A percentile compares a stretch with the other conserved stretches of the same genome.
These are phyloP conservation scores for Komagataella mondaviorum DNA, from an alignment of 805 yeast genomes.

Conservation along the genomic window DNA sequence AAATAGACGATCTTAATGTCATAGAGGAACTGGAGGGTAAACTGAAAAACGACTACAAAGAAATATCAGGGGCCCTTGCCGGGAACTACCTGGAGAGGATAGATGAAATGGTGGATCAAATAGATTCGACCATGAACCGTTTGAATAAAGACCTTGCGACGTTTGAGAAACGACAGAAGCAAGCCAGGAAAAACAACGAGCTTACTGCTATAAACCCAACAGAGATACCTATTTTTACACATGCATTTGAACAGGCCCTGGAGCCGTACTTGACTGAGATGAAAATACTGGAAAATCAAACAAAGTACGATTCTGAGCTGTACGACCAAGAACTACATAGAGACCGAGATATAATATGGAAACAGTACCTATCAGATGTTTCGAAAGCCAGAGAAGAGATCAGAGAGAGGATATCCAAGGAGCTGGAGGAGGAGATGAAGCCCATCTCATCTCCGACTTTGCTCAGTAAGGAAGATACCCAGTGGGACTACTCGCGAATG, in stretches of 20 bases:
- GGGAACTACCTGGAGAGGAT: background rate
- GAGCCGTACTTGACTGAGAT: background rate
- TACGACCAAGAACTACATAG: constrained; percentile 7
- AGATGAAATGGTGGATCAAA: background rate
- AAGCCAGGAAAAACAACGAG: background rate
- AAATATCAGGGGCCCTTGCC: background rate
- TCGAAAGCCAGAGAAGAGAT: constrained; percentile 5
- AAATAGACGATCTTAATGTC: constrained; percentile 6
- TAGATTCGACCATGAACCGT: background rate
- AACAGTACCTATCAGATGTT: constrained; percentile 8
- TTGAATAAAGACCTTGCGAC: background rate
- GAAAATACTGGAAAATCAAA: constrained; percentile 1
- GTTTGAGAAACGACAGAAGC: background rate
- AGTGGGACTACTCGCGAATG: constrained; percentile 7
- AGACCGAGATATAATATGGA: constrained; percentile 10
- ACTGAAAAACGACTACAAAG: background rate
- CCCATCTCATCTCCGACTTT: constrained; percentile 6
- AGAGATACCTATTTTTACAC: constrained; percentile 10
- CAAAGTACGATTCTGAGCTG: constrained; percentile 8
- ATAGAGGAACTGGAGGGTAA: constrained; percentile 7
- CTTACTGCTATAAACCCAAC: background rate
- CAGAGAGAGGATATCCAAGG: constrained; percentile 1
- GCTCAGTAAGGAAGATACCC: constrained; percentile 2
- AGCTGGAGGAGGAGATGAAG: constrained; percentile 4
- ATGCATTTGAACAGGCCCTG: constrained; percentile 7